These are phyloP conservation scores for Xerocomus cyaneibrunnescens DNA, from an alignment of 1,284 basidiomycete species.

Conservation along the genomic window DNA sequence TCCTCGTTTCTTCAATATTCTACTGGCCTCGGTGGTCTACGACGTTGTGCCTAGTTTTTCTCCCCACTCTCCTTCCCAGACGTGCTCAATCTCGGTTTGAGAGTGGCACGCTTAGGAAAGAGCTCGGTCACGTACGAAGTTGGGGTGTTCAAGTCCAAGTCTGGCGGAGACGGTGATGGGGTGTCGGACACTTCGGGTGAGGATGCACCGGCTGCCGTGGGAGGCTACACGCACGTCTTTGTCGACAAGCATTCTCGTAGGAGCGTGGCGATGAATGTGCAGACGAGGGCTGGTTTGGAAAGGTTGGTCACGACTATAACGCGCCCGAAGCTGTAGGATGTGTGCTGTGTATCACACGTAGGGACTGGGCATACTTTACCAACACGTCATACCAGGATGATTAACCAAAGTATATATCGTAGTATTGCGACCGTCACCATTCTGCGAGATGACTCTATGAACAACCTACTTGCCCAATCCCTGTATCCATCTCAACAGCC, in stretches of 20 bases:
- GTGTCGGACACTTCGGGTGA: not conserved
- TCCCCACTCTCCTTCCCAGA: constrained; percentile 67
- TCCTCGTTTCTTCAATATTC: too few species aligned
- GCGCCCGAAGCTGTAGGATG: constrained; percentile 13
- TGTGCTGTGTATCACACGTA: not conserved
- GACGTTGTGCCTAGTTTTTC: constrained; percentile 47
- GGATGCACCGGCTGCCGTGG: constrained; percentile 57
- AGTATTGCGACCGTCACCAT: too few species aligned
- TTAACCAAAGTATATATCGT: too few species aligned
- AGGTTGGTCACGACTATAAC: constrained; percentile 6
- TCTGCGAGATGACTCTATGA: too few species aligned
- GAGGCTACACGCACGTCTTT: constrained; percentile 81
- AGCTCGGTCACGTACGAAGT: constrained; percentile 77
- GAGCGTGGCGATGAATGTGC: constrained; percentile 44
- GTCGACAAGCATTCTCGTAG: constrained; percentile 58
- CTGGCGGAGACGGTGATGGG: not conserved
- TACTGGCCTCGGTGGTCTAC: too few species aligned
- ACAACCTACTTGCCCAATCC: constrained; percentile 20
- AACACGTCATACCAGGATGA: not conserved
- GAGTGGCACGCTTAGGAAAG: constrained; percentile 61
- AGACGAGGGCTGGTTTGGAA: constrained; percentile 15
- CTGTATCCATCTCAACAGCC: constrained; percentile 31
- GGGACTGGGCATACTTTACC: not conserved
- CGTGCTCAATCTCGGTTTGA: constrained; percentile 62
- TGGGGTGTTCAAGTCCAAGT: constrained; percentile 57